These are phyloP conservation scores for Antitrichia curtipendula DNA, from an alignment of 225 moss, liverwort and hornwort genomes.

Conservation along the genomic window DNA sequence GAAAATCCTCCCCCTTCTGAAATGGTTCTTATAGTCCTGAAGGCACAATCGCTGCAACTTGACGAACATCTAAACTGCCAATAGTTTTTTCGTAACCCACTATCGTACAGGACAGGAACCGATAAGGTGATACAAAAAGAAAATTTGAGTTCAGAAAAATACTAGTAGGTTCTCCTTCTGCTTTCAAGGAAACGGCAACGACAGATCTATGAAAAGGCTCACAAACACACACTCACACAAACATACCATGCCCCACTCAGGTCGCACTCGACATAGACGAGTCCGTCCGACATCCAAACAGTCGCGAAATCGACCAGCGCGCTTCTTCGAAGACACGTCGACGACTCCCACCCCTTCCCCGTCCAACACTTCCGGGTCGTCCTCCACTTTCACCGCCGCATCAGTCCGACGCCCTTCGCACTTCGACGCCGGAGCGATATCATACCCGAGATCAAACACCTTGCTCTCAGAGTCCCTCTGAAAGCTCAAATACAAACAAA, in stretches of 20 bases:
- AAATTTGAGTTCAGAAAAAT: too few species aligned
- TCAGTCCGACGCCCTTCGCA: not conserved
- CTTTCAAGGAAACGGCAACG: not conserved
- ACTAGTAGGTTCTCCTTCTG: not conserved
- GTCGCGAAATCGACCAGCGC: not conserved
- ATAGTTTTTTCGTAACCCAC: not conserved
- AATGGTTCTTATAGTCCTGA: not conserved
- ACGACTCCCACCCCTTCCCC: not conserved
- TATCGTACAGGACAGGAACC: not conserved
- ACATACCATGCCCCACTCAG: not conserved
- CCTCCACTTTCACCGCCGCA: slow-evolving; percentile 1
- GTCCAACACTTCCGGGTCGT: not conserved
- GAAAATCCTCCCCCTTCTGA: not conserved
- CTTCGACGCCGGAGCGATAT: not conserved
- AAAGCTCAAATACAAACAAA: not conserved
- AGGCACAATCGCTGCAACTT: not conserved
- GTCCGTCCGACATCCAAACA: not conserved
- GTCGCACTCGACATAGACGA: not conserved
- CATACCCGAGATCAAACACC: not conserved
- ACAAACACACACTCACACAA: too few species aligned
- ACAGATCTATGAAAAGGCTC: not conserved
- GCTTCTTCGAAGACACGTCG: not conserved
- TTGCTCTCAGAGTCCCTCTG: slow-evolving; percentile 8
- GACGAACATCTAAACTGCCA: not conserved
- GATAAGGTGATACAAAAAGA: not conserved